phyloP scores from a whole-genome alignment of 2,329 filamentous ascomycete genomes.

The Akanthomyces uredinophilus region DNA sequence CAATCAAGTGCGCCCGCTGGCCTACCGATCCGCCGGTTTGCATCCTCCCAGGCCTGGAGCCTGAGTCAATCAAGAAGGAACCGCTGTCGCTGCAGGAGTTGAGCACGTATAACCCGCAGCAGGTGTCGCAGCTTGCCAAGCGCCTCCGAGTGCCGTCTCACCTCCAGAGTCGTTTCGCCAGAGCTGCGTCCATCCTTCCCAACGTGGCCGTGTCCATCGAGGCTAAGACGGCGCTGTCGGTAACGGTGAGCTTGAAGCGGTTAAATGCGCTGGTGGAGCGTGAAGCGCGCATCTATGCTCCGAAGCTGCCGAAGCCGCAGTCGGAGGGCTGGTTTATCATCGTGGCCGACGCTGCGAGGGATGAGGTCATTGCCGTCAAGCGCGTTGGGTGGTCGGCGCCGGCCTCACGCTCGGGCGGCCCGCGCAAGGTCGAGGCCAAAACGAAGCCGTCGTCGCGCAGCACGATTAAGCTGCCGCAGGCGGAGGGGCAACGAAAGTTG shows the following conservation, averaged over 20 bases:
- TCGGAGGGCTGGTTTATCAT: slow-evolving; percentile 90
- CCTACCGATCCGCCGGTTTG: slow-evolving; percentile 73
- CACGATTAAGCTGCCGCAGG: slow-evolving; percentile 49
- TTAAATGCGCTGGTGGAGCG: slow-evolving; percentile 60
- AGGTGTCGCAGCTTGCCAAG: slow-evolving; percentile 41
- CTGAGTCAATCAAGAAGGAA: slow-evolving; percentile 36
- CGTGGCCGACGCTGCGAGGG: slow-evolving; percentile 59
- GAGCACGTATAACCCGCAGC: slow-evolving; percentile 26
- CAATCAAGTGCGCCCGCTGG: slow-evolving; percentile 90
- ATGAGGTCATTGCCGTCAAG: slow-evolving; percentile 83
- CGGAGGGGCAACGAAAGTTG: slow-evolving; percentile 52
- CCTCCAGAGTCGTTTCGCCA: slow-evolving; percentile 45
- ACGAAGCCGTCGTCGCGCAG: slow-evolving; percentile 49
- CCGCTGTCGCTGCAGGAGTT: slow-evolving; percentile 38
- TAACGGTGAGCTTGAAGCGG: slow-evolving; percentile 61
- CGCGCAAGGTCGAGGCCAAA: slow-evolving; percentile 33
- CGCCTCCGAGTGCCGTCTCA: slow-evolving; percentile 45
- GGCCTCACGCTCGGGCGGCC: slow-evolving; percentile 19
- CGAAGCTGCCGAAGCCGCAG: slow-evolving; percentile 88
- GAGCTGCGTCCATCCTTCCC: slow-evolving; percentile 63
- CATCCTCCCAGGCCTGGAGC: slow-evolving; percentile 69
- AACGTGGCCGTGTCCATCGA: slow-evolving; percentile 59
- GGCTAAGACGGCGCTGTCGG: slow-evolving; percentile 54
- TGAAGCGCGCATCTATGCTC: slow-evolving; percentile 76
- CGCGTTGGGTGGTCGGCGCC: slow-evolving; percentile 64